Evolutionary conservation across 768 basidiomycete genomes (phyloP), one percentile per base, ranked within the genome.

Genomic region (Pleurotus giganteus): DNA sequence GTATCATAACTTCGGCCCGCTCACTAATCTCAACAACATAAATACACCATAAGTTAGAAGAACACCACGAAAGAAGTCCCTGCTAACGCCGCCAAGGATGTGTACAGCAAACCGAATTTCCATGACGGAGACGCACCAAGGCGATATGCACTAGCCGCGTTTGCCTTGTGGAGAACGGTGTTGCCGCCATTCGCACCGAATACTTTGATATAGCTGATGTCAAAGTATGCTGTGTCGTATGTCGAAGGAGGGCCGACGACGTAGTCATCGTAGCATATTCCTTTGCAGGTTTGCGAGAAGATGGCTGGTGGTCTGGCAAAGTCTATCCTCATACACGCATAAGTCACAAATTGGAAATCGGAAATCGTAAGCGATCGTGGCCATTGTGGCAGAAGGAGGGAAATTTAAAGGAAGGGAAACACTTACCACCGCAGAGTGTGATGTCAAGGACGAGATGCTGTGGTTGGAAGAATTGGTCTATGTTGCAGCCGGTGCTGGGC

Each of bases 401-500:
- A 13, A 21, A 37, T 36, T 12, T 31, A 47, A 17, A 44, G 7
- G 21, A 15, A 21, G 26, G 19, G 47, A 17, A 60, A 57, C 13
- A 64, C 69, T 44, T 45, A 76, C 76, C 80, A 64, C 85, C 85
- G 51, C 86, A 88, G 4, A 87, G 76, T 1, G 88, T 88, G 55
- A 90, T 90, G 63, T 88, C 84, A 54, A 91, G 81, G 15, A 89
- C 83, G 39, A 91, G 74, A 55, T 81, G 74, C 62, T 90, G 88
- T 0, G 83, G 73, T 49, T 76, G 69, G 65, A 88, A 87, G 68
- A 75, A 86, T 17, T 70, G 60, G 47, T 72, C 69, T 28, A 83
- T 72, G 31, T 70, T 65, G 67, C 90, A 91, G 21, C 74, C 74
- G 13, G 74, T 71, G 2, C 78, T 68, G 4, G 84, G 80, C 80